phyloP scores from a whole-genome alignment of 371 early-diverging fungal genomes.

The Massospora cicadina region DNA sequence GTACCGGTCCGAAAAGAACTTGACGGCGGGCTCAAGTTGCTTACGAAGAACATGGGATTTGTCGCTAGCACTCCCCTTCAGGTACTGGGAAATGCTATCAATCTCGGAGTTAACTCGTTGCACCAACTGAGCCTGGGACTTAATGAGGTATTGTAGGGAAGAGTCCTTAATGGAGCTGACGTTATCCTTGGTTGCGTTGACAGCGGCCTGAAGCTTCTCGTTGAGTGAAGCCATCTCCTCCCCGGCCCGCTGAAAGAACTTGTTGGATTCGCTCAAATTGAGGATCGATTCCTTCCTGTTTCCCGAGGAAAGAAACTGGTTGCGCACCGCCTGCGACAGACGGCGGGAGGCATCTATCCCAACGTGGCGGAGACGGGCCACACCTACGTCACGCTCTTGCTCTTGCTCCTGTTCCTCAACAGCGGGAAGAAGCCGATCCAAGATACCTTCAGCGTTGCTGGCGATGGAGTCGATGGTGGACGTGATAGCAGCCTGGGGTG shows the following conservation, averaged over 20 bases:
- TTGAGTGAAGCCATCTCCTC: not conserved
- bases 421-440: conserved; percentile 3
- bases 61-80: not conserved
- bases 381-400: not conserved
- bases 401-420: not conserved
- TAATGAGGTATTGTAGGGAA: not conserved
- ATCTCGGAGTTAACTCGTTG: conserved; percentile 4
- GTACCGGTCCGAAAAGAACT: not conserved
- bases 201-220: not conserved
- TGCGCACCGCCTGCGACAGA: not conserved
- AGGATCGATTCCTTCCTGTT: not conserved
- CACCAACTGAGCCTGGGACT: conserved; percentile 1
- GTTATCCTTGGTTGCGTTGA: not conserved
- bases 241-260: not conserved
- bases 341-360: conserved; percentile 1
- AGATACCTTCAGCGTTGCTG: conserved; percentile 2
- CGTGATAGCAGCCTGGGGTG: not conserved
- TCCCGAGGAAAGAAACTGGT: not conserved
- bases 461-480: not conserved
- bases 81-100: not conserved
- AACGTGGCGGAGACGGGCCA: conserved; percentile 2
- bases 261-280: not conserved
- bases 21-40: conserved; percentile 1
- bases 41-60: not conserved
- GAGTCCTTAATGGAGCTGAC: not conserved